phyloP scores from a whole-genome alignment of 2,329 filamentous ascomycete species.

The Seiridium unicorne region DNA sequence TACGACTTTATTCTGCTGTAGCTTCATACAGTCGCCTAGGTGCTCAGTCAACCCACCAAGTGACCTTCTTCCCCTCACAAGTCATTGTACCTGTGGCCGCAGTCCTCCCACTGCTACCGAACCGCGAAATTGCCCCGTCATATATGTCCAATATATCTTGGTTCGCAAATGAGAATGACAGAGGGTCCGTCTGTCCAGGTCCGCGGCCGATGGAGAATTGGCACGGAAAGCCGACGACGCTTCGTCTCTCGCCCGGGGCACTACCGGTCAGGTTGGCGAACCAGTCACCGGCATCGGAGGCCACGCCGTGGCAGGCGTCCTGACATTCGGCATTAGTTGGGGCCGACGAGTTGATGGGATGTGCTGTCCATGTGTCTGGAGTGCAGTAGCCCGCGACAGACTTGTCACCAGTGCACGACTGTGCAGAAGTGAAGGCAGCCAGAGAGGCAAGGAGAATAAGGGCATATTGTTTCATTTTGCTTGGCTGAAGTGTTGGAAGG shows the following conservation, averaged over 20 bases:
- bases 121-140: constrained; percentile 4
- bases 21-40: not conserved
- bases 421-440: not conserved
- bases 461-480: not conserved
- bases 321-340: constrained; percentile 4
- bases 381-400: not conserved
- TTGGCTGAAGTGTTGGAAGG: not conserved
- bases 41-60: constrained; percentile 9
- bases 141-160: constrained; percentile 7
- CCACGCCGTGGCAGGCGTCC: constrained; percentile 4
- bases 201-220: constrained; percentile 7
- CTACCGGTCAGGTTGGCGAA: constrained; percentile 9
- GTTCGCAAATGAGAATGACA: constrained; percentile 5
- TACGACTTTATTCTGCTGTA: too few relatives aligned
- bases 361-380: not conserved
- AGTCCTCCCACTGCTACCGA: not conserved
- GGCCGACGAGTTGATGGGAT: not conserved
- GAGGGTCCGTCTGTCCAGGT: constrained; percentile 8
- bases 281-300: constrained; percentile 4
- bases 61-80: constrained; percentile 5
- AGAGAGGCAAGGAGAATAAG: not conserved
- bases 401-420: not conserved
- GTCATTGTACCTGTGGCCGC: constrained; percentile 8
- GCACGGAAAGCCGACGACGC: constrained; percentile 6
- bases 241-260: not conserved